A percentile compares a stretch with the other conserved stretches of the same genome.
phyloP scores from a whole-genome alignment of 805 yeast genomes.

The Debaryomyces maramus region DNA sequence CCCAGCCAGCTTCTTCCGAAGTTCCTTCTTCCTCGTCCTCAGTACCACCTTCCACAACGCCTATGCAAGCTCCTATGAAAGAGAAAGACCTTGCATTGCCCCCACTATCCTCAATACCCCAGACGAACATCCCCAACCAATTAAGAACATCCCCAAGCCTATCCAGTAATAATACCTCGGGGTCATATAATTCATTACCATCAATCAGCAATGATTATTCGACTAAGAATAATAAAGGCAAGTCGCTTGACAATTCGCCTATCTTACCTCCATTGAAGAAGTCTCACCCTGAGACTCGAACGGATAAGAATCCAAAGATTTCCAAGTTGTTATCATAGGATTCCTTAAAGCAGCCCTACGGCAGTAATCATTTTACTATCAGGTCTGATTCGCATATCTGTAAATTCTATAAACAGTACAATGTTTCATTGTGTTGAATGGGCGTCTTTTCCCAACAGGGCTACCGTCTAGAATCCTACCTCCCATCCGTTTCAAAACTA shows the following conservation, averaged over 20 bases:
- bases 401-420: too few relatives aligned
- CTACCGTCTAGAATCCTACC: too few relatives aligned
- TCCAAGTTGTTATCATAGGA: conserved; percentile 20
- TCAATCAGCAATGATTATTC: background rate
- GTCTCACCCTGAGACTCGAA: background rate
- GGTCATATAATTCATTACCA: conserved; percentile 5
- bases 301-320: conserved; percentile 20
- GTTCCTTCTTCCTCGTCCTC: background rate
- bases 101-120: background rate
- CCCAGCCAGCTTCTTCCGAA: conserved; percentile 4
- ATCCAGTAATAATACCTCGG: background rate
- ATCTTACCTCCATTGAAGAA: conserved; percentile 9
- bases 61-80: background rate
- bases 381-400: too few relatives aligned
- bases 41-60: background rate
- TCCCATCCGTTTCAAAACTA: too few relatives aligned
- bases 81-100: background rate
- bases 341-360: too few relatives aligned
- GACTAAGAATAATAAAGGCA: background rate
- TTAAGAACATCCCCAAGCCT: conserved; percentile 4
- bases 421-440: too few relatives aligned
- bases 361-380: too few relatives aligned
- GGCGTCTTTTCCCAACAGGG: too few relatives aligned
- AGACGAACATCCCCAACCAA: background rate
- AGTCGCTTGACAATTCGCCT: conserved; percentile 11